A percentile compares a stretch with the other conserved stretches of the same genome.
Conservation (phyloP, 2,329 filamentous ascomycete genomes). For the Ophioceras dolichostomum region DNA sequence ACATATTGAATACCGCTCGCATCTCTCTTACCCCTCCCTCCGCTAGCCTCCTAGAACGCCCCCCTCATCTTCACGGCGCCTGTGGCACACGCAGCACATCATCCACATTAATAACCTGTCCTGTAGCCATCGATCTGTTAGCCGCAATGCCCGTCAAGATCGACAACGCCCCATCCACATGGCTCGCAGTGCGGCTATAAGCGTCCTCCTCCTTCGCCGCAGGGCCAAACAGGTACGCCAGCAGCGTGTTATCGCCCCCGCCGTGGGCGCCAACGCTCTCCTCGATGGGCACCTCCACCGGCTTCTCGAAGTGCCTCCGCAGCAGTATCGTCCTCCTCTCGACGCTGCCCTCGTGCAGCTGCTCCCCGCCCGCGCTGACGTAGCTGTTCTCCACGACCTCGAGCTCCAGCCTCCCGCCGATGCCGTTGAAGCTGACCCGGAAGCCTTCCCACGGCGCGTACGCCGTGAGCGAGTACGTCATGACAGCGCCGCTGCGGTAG, state of each 20-base stretch:
- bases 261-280: constrained; percentile 44
- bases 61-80: background rate
- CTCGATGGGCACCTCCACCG: constrained; percentile 38
- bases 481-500: constrained; percentile 41
- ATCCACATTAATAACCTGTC: constrained; percentile 42
- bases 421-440: constrained; percentile 45
- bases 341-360: constrained; percentile 38
- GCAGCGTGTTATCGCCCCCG: constrained; percentile 43
- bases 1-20: too few species aligned
- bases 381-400: constrained; percentile 52
- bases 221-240: constrained; percentile 46
- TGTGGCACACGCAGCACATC: constrained; percentile 29
- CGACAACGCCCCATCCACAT: constrained; percentile 45
- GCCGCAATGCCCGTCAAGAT: constrained; percentile 49
- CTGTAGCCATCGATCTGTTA: constrained; percentile 43
- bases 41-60: too few species aligned
- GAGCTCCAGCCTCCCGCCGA: constrained; percentile 43
- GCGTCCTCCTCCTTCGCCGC: constrained; percentile 35
- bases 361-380: constrained; percentile 47
- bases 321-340: constrained; percentile 36
- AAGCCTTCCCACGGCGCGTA: constrained; percentile 54
- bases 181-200: constrained; percentile 42
- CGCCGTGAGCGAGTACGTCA: constrained; percentile 47
- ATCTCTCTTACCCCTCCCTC: too few species aligned
- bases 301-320: constrained; percentile 42